Percentiles rank a stretch among this genome's conserved stretches.
Conservation (phyloP, 306 rosid species). For the Gillenia trifoliata region DNA sequence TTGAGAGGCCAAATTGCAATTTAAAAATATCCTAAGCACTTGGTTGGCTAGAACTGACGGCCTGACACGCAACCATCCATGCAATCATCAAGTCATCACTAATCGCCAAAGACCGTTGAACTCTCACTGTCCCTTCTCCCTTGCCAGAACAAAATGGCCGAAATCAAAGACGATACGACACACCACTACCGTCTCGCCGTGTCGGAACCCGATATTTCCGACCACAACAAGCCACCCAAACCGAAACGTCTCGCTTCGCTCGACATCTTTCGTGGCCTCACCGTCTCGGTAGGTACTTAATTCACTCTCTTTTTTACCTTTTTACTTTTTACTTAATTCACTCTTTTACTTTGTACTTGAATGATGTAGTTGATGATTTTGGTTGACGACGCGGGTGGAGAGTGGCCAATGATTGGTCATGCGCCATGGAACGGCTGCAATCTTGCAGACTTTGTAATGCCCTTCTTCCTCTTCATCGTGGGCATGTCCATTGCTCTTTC, state of each 20-base stretch:
- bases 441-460: constrained; percentile 97
- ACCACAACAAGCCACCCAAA: constrained; percentile 31
- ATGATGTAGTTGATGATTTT: constrained; percentile 72
- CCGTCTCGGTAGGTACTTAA: constrained; percentile 53
- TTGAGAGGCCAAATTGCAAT: background rate
- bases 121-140: too few relatives aligned
- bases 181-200: constrained; percentile 26
- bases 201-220: constrained; percentile 25
- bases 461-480: constrained; percentile 91
- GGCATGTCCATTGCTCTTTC: constrained; percentile 87
- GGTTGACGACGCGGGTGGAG: constrained; percentile 92
- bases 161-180: constrained; percentile 48
- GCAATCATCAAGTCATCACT: background rate
- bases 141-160: constrained; percentile 46
- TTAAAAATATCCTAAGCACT: too few relatives aligned
- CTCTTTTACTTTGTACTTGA: background rate
- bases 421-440: constrained; percentile 94
- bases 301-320: background rate
- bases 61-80: background rate
- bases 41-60: too few relatives aligned
- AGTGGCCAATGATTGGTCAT: constrained; percentile 87
- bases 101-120: background rate
- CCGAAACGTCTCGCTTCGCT: constrained; percentile 77
- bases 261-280: constrained; percentile 90
- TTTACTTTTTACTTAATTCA: too few relatives aligned